phyloP scores from a whole-genome alignment of 331 rosid genomes.

The Pyrus hybrid region DNA sequence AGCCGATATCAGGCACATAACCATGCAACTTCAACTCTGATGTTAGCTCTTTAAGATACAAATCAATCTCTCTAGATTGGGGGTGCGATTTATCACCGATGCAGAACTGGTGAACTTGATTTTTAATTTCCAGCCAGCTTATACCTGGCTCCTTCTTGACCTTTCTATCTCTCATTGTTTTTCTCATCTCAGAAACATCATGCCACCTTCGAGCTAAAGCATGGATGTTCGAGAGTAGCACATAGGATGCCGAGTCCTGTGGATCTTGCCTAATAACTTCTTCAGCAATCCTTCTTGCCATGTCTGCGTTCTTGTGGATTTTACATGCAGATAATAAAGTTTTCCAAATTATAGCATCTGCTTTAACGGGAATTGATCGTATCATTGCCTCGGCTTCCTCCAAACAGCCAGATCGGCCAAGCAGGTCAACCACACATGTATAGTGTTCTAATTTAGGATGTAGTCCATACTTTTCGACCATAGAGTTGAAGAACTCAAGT shows the following conservation, averaged over 20 bases:
- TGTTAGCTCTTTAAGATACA: conserved; percentile 56
- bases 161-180: conserved; percentile 52
- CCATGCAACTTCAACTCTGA: conserved; percentile 68
- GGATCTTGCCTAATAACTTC: conserved; percentile 76
- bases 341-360: conserved; percentile 79
- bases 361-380: conserved; percentile 67
- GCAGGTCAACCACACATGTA: conserved; percentile 75
- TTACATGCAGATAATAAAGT: conserved; percentile 77
- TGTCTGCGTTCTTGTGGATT: conserved; percentile 63
- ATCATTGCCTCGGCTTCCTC: conserved; percentile 73
- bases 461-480: conserved; percentile 53
- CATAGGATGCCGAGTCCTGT: conserved; percentile 62
- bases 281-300: conserved; percentile 59
- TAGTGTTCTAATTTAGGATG: conserved; percentile 66
- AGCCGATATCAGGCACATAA: conserved; percentile 61
- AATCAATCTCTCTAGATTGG: conserved; percentile 37
- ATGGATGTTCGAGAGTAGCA: conserved; percentile 64
- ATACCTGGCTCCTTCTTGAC: conserved; percentile 75
- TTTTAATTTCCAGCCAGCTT: conserved; percentile 84
- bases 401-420: conserved; percentile 77
- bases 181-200: conserved; percentile 65
- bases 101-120: conserved; percentile 55
- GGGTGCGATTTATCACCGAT: conserved; percentile 62
- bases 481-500: conserved; percentile 51
- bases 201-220: conserved; percentile 76